A percentile compares a stretch with the other conserved stretches of the same genome.
These are phyloP conservation scores for Raffaelea arxii DNA, from an alignment of 2,329 filamentous ascomycete genomes.

Conservation along the genomic window DNA sequence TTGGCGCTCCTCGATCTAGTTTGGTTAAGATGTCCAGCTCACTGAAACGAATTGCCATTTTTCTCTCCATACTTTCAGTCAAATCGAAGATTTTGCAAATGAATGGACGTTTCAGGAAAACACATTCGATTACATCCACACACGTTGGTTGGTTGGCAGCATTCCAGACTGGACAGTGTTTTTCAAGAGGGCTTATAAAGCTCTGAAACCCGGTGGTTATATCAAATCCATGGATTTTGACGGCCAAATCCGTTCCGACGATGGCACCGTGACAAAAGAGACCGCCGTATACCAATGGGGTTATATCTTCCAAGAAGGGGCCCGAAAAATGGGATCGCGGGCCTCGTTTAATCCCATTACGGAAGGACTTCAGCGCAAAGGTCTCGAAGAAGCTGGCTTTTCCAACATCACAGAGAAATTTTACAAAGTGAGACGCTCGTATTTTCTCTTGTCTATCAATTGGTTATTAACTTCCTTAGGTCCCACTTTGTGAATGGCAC, in stretches of 20 bases:
- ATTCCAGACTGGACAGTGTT: conserved; percentile 42
- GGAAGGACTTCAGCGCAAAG: not conserved
- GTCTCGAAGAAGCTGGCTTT: not conserved
- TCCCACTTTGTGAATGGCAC: conserved; percentile 23
- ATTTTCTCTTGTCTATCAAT: not conserved
- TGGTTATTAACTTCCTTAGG: not conserved
- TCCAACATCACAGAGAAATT: too few species aligned
- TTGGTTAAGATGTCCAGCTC: not conserved
- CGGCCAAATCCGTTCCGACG: conserved; percentile 15
- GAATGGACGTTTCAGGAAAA: conserved; percentile 35
- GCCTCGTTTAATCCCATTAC: not conserved
- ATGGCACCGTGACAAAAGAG: conserved; percentile 13
- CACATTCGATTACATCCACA: conserved; percentile 45
- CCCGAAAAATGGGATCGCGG: not conserved
- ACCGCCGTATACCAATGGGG: conserved; percentile 16
- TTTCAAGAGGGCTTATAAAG: conserved; percentile 35
- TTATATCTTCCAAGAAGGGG: not conserved
- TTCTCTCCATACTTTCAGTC: conserved; percentile 8
- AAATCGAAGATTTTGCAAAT: conserved; percentile 51
- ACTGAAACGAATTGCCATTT: not conserved
- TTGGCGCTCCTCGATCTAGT: too few species aligned
- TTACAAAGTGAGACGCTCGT: too few species aligned
- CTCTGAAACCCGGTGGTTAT: conserved; percentile 42
- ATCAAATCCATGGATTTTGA: conserved; percentile 16
- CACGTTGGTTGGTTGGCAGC: conserved; percentile 40